Evolutionary conservation across 345 rosid genomes (phyloP).

Genomic region (Syzygium aqueum): DNA sequence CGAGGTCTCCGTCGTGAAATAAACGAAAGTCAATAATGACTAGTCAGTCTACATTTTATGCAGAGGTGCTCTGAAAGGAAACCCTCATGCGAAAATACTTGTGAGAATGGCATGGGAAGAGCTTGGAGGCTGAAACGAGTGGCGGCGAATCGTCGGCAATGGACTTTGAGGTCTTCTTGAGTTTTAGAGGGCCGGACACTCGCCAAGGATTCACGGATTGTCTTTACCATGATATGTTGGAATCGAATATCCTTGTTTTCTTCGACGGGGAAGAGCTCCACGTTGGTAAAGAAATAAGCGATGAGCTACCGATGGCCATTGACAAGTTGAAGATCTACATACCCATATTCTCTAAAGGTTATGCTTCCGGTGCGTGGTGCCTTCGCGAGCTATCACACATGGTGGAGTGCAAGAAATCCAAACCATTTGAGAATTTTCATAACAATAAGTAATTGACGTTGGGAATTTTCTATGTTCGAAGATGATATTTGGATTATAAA

Average conservation of each 20-base stretch:
- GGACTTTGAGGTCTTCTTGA: not conserved
- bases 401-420: not conserved
- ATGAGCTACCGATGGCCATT: not conserved
- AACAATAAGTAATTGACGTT: too few relatives aligned
- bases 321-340: not conserved
- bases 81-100: not conserved
- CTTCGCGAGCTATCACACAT: not conserved
- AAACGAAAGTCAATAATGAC: too few relatives aligned
- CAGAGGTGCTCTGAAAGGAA: too few relatives aligned
- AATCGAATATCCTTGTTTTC: not conserved
- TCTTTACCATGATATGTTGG: not conserved
- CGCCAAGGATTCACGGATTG: not conserved
- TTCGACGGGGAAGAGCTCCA: not conserved
- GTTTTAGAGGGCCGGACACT: not conserved
- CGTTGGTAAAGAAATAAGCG: not conserved
- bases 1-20: too few relatives aligned
- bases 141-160: not conserved
- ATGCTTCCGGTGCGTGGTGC: not conserved
- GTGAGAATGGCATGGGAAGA: not conserved
- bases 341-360: not conserved
- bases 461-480: too few relatives aligned
- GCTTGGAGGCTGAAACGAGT: not conserved
- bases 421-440: fast-evolving
- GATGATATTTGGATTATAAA: too few relatives aligned
- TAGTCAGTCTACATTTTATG: too few relatives aligned